A percentile compares a stretch with the other conserved stretches of the same genome.
These are phyloP conservation scores for Graphilbum ipis-grandicollis DNA, from an alignment of 2,329 filamentous ascomycete genomes.

Conservation along the genomic window DNA sequence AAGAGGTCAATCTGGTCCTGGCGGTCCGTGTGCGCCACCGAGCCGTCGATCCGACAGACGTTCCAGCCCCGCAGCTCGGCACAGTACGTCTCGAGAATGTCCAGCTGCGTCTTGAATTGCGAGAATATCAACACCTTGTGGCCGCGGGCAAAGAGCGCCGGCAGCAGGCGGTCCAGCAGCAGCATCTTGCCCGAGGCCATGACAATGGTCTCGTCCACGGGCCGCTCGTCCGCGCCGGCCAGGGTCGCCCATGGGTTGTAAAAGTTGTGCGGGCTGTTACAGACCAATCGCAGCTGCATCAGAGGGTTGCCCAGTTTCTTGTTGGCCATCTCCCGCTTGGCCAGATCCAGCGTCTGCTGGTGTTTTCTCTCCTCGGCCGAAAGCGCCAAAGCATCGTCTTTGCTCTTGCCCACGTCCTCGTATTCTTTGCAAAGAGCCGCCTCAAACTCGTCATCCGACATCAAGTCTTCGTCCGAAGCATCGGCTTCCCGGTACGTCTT, in stretches of 20 bases:
- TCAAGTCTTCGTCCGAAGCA: slow-evolving; percentile 38
- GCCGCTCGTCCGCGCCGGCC: slow-evolving; percentile 27
- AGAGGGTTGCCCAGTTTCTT: slow-evolving; percentile 91
- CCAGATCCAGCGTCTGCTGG: slow-evolving; percentile 53
- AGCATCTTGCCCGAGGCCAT: slow-evolving; percentile 92
- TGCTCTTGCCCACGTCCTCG: slow-evolving; percentile 15
- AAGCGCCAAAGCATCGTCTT: slow-evolving; percentile 10
- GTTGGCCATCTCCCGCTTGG: slow-evolving; percentile 70
- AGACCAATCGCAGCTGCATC: slow-evolving; percentile 80
- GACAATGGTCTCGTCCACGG: slow-evolving; percentile 64
- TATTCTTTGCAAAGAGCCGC: slow-evolving; percentile 52
- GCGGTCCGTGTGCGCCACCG: slow-evolving; percentile 57
- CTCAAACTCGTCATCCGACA: slow-evolving; percentile 78
- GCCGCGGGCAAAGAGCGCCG: slow-evolving; percentile 50
- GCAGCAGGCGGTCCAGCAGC: slow-evolving; percentile 71
- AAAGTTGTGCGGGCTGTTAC: slow-evolving; percentile 91
- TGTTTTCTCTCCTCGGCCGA: slow-evolving; percentile 46
- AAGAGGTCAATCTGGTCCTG: slow-evolving; percentile 56
- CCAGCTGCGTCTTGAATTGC: slow-evolving; percentile 87
- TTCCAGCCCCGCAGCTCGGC: slow-evolving; percentile 60
- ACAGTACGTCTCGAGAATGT: slow-evolving; percentile 80
- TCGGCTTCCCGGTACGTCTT: slow-evolving; percentile 37
- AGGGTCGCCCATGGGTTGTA: slow-evolving; percentile 78
- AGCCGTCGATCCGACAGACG: slow-evolving; percentile 80
- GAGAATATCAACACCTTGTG: slow-evolving; percentile 95